Conservation (phyloP, 2,329 filamentous ascomycete species). For the Simplicillium sp. region DNA sequence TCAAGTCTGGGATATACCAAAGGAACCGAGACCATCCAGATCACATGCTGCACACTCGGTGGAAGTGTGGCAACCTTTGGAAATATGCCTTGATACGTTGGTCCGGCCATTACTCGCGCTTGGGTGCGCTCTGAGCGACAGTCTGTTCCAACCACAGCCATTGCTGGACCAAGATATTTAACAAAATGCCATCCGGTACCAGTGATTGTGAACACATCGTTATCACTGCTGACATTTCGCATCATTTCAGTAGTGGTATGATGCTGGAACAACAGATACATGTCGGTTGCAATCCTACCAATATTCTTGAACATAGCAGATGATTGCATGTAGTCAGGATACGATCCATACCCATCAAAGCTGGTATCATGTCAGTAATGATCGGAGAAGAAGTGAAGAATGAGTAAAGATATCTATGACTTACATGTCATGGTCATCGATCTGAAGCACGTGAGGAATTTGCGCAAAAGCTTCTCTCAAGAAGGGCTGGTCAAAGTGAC, state of each 20-base stretch:
- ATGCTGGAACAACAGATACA: conserved; percentile 97
- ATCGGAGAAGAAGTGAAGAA: background rate
- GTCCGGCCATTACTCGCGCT: conserved; percentile 86
- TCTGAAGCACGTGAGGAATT: conserved; percentile 85
- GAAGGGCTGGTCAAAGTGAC: conserved; percentile 95
- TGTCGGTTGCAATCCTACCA: conserved; percentile 86
- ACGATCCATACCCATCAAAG: conserved; percentile 95
- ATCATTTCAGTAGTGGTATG: conserved; percentile 93
- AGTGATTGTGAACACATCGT: conserved; percentile 91
- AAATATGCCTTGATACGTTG: conserved; percentile 95
- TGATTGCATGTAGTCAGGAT: conserved; percentile 96
- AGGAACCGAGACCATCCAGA: conserved; percentile 92
- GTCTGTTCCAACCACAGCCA: conserved; percentile 84
- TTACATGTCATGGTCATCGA: conserved; percentile 98
- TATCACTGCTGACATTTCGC: conserved; percentile 77
- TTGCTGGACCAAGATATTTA: conserved; percentile 86
- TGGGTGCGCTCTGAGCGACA: conserved; percentile 87
- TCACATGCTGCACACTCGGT: conserved; percentile 88
- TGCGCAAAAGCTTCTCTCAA: conserved; percentile 92
- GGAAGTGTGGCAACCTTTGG: conserved; percentile 88
- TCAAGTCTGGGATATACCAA: conserved; percentile 86
- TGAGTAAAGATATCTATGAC: conserved; percentile 26
- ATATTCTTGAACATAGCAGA: conserved; percentile 98
- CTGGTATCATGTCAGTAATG: conserved; percentile 31
- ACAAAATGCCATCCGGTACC: conserved; percentile 98